These are phyloP conservation scores for Aspergillus steynii DNA, from an alignment of 495 filamentous ascomycete species.

Conservation along the genomic window DNA sequence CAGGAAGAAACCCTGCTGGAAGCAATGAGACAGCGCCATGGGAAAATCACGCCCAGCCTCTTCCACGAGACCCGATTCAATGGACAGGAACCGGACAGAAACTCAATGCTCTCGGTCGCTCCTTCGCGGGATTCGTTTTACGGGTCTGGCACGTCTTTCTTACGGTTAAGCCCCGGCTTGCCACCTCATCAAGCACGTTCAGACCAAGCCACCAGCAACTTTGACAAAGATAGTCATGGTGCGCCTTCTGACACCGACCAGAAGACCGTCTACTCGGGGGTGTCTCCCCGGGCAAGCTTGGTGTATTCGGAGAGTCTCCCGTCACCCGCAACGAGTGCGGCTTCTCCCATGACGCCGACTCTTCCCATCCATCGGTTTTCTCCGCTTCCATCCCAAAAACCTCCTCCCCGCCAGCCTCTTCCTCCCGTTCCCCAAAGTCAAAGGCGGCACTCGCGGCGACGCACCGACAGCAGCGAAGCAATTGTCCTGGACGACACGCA, in stretches of 20 bases:
- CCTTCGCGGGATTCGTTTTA: constrained; percentile 42
- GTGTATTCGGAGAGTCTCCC: constrained; percentile 42
- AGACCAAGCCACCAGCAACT: constrained; percentile 32
- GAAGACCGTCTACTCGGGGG: constrained; percentile 34
- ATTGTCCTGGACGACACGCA: constrained; percentile 34
- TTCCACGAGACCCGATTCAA: constrained; percentile 52
- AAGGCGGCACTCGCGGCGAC: constrained; percentile 41
- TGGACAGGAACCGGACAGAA: constrained; percentile 25
- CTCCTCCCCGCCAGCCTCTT: constrained; percentile 38
- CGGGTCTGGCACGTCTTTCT: constrained; percentile 42
- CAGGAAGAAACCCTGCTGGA: constrained; percentile 84
- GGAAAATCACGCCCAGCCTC: constrained; percentile 71
- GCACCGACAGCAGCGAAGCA: constrained; percentile 48
- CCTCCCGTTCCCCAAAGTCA: constrained; percentile 40
- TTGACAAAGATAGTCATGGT: constrained; percentile 32
- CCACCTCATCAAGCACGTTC: constrained; percentile 23
- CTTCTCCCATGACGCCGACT: constrained; percentile 47
- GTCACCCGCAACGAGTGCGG: constrained; percentile 38
- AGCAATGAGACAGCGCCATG: constrained; percentile 75
- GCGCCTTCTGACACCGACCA: constrained; percentile 39
- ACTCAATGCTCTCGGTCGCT: constrained; percentile 31
- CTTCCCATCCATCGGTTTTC: constrained; percentile 49
- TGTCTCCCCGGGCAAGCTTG: constrained; percentile 36
- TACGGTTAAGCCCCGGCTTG: constrained; percentile 43
- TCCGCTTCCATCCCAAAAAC: constrained; percentile 40